Base-by-base conservation (phyloP, 169 alveolate species). In the Eimeria praecox region DNA sequence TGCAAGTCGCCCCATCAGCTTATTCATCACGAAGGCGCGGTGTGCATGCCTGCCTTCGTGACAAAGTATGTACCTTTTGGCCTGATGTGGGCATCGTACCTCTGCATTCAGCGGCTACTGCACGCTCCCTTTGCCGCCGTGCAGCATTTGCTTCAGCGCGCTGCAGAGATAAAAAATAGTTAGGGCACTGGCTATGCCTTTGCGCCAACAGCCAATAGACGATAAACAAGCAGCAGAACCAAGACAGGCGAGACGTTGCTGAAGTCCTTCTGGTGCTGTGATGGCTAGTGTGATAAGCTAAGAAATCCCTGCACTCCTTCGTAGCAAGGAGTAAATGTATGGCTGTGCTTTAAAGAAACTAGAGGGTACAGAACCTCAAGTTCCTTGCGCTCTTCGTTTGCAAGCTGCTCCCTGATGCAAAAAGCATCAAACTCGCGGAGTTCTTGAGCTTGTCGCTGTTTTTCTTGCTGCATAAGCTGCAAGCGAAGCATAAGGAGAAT, bases 401-500 rank as follows among this genome's bases (percentile, higher is more conserved):
- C 83, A 38, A 87, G 78, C 40, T 87, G 94, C 66, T 87, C 83
- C 46, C 40, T 38, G 24, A 64, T 33, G 33, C 71, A 87, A n/a
- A 87, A 40, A 66, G 94, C 83, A 44, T 87, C 94, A 6, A 87
- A n/a, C 24, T 64, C 62, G 38, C 83, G 94, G 18, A 87, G 94
- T 87, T 59, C 82, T 8, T 59, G 94, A 4, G 44, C 30, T 46
- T 64, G 82, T 33, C 83, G 78, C 46, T 64, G 83, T 44, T 87
- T 87, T 64, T 87, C 80, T 64, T 87, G 62, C 6, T 87, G 94
- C 80, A 87, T 87, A 33, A 87, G 94, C 94, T 87, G 94, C 62
- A 87, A 27, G 69, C 42, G 4, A 49, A 62, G 27, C 42, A 30
- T 24, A 18, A 40, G 27, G 52, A 49, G 4, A 24, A 35, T 35